phyloP scores from a whole-genome alignment of 306 rosid species.

The Gastrolobium bilobum region DNA sequence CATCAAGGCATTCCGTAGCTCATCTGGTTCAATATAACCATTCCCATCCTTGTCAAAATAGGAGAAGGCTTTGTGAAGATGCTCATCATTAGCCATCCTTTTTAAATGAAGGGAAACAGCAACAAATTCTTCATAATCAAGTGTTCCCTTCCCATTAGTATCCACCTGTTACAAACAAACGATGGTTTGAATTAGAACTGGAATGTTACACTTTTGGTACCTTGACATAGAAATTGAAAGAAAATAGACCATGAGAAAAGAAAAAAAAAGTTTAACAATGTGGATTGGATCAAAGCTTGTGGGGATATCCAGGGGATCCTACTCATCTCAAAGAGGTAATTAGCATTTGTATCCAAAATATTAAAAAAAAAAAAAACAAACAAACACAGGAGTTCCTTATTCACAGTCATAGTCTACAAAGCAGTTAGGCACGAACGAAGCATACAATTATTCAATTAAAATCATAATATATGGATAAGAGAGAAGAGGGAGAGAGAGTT shows the following conservation, averaged over 20 bases:
- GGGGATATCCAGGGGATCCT: too few relatives aligned
- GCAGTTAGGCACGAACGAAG: not conserved
- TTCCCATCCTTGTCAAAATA: constrained; percentile 91
- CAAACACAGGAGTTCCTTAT: not conserved
- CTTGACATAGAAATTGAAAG: not conserved
- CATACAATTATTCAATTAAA: too few relatives aligned
- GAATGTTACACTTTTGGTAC: not conserved
- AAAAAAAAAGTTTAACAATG: not conserved
- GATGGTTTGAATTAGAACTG: constrained; percentile 30
- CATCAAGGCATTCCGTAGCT: constrained; percentile 88
- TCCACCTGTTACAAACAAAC: constrained; percentile 71
- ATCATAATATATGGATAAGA: not conserved
- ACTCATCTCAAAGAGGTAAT: too few relatives aligned
- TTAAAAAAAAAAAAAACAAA: not conserved
- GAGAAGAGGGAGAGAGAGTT: not conserved
- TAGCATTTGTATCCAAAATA: too few relatives aligned
- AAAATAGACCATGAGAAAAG: not conserved
- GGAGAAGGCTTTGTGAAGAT: constrained; percentile 95
- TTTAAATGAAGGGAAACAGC: constrained; percentile 91
- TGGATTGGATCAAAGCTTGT: not conserved
- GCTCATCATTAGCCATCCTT: constrained; percentile 96
- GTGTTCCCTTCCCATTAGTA: constrained; percentile 88
- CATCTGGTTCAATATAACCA: constrained; percentile 93
- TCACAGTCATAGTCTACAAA: not conserved
- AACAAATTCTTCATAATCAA: constrained; percentile 92